Conservation (phyloP, 2,329 filamentous ascomycete species). For the Mycocentrospora acerina region DNA sequence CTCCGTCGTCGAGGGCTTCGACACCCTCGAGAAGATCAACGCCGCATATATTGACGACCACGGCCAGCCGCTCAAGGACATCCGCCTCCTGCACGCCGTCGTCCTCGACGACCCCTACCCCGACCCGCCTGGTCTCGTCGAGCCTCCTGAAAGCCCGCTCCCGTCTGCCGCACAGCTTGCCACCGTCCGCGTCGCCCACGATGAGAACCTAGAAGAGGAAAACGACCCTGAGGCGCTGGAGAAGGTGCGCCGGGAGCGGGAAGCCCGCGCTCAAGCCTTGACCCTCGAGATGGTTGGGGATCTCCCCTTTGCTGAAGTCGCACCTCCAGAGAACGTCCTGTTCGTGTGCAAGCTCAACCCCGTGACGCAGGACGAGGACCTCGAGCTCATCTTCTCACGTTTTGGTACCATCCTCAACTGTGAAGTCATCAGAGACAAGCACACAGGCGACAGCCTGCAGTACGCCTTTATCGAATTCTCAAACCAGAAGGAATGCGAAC, state of each 20-base stretch:
- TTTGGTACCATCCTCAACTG: slow-evolving; percentile 95
- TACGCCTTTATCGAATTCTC: slow-evolving; percentile 98
- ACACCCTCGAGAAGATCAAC: slow-evolving; percentile 91
- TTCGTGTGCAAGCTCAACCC: slow-evolving; percentile 99
- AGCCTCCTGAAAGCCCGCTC: slow-evolving; percentile 76
- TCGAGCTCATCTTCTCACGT: slow-evolving; percentile 93
- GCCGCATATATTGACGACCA: slow-evolving; percentile 82
- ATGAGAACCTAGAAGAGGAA: slow-evolving; percentile 77
- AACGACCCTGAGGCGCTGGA: slow-evolving; percentile 80
- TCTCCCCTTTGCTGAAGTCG: slow-evolving; percentile 94
- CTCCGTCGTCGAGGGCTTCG: slow-evolving; percentile 93
- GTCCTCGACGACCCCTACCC: slow-evolving; percentile 89
- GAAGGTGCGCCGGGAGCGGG: slow-evolving; percentile 77
- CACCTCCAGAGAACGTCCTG: slow-evolving; percentile 92
- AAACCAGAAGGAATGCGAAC: slow-evolving; percentile 87
- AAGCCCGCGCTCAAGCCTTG: slow-evolving; percentile 89
- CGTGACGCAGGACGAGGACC: slow-evolving; percentile 89
- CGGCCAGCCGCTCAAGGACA: slow-evolving; percentile 87
- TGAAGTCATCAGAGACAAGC: slow-evolving; percentile 91
- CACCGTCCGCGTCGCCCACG: slow-evolving; percentile 87
- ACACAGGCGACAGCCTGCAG: slow-evolving; percentile 91
- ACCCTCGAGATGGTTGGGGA: slow-evolving; percentile 98
- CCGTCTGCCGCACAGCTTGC: slow-evolving; percentile 84
- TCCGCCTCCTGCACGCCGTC: slow-evolving; percentile 89
- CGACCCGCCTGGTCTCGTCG: slow-evolving; percentile 74